Evolutionary conservation across 2,329 filamentous ascomycete species (phyloP), one percentile per base, ranked within the genome.

Genomic region (Chrysoporthe austroafricana): DNA sequence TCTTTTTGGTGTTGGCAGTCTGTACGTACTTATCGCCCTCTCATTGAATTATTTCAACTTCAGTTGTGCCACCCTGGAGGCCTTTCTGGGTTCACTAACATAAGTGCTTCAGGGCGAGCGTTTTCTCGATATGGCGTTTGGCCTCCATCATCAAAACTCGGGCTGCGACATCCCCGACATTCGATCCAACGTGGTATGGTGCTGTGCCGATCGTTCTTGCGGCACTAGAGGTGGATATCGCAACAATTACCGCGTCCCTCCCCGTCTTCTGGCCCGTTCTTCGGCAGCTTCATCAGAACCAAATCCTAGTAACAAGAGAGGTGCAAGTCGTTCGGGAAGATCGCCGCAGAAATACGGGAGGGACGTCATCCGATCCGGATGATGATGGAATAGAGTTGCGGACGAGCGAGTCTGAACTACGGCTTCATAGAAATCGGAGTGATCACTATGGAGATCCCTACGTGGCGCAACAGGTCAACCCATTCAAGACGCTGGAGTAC

Each of bases 131-230:
- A 63, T 77, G 73, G 73, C 76, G 77, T 14, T 71, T 79, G 0
- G 71, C 75, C 59, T 73, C 67, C 63, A 76, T 79, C 39, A 66
- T 77, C 44, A 63, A 72, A 39, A 71, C 73, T 42, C 70, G 73
- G 36, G 77, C 77, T 9, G 73, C 71, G 1, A 78, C 76, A 1
- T 75, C 72, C 56, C 78, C 78, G 7, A 76, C 77, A 0, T 67
- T 76, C 5, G 78, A 79, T 68, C 78, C 77, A 11, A 78, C 76
- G 3, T 79, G 77, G 76, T 79, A 79, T 68, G 76, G 74, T 16
- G 74, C 76, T 8, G 71, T 72, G 50, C 74, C 73, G 61, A 77
- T 79, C 66, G 71, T 78, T 14, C 73, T 79, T 8, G 77, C 75
- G 0, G 73, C 73, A 0, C 72, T 79, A 63, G 78, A 79, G 62